Base-by-base conservation (phyloP, 306 rosid species). In the Acacia crassicarpa region DNA sequence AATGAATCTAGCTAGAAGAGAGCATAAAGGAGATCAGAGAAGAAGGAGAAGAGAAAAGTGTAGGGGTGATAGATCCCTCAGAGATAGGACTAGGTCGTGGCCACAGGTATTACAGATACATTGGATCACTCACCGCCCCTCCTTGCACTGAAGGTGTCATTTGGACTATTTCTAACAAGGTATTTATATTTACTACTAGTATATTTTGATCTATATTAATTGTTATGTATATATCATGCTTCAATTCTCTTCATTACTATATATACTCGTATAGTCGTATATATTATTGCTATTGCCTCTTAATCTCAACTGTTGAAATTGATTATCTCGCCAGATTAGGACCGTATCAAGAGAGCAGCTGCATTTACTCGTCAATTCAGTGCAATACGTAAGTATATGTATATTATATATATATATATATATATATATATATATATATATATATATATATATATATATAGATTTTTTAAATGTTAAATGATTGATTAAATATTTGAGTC, bases 51-150 rank as follows among this genome's bases (percentile, higher is more conserved):
- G 84, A 84, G 46, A 79, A 46, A 25, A 74, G 69, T 15, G 22
- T 89, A 30, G 94, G 93, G 20, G 76, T 69, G 78, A 66, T 90
- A 19, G 76, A 89, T 82, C 94, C 97, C 16, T 48, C 76, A 25
- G 83, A 82, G 56, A 80, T 81, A 6, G 80, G 78, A 72, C 20
- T 67, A 74, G 81, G 75, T 20, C 12, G 23, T n/a, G 86, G 86
- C 38, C 82, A 80, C 9, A 80, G 61, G 74, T 88, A 83, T 43
- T 90, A 88, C 75, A 89, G 86, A 79, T 94, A 94, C 77, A 63
- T 84, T 77, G 98, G 98, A 30, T 93, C 95, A 8, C 90, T 91
- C 74, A 93, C 95, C 17, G 65, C 87, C 49, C 97, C 95, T 73
- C 97, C 97, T 65, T 91, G 97, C 61, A 87, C 88, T 46, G 87